Percentiles rank a stretch among this genome's conserved stretches.
Evolutionary conservation across 2,329 filamentous ascomycete species (phyloP).

Genomic region (Aspergillus sp.): DNA sequence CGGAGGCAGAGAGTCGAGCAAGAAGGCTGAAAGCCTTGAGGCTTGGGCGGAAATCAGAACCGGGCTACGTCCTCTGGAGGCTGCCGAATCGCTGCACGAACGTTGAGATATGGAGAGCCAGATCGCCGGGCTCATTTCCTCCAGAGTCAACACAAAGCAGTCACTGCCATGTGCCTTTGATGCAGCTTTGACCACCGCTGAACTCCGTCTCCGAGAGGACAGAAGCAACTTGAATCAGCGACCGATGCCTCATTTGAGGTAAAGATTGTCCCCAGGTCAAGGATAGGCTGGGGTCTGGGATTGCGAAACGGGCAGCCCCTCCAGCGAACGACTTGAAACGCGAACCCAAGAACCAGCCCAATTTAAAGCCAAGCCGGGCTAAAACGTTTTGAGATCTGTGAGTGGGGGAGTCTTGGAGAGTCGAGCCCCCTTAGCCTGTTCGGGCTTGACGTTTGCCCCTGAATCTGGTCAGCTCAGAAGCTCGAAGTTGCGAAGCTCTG

Average conservation of each 20-base stretch:
- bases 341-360: slow-evolving; percentile 1
- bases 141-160: not conserved
- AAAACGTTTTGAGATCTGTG: not conserved
- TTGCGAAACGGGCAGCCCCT: not conserved
- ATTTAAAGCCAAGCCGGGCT: not conserved
- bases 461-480: slow-evolving; percentile 11
- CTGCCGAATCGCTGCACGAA: slow-evolving; percentile 2
- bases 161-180: not conserved
- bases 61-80: not conserved
- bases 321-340: not conserved
- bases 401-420: slow-evolving; percentile 11
- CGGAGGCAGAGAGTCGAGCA: not conserved
- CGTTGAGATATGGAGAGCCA: slow-evolving; percentile 7
- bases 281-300: not conserved
- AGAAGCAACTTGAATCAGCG: not conserved
- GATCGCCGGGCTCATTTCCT: slow-evolving; percentile 3
- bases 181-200: not conserved
- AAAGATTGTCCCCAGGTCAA: not conserved
- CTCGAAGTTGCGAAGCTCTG: not conserved
- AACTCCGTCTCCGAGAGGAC: not conserved
- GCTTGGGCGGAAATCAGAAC: not conserved
- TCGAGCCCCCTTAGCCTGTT: not conserved
- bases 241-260: not conserved
- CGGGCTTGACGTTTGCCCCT: slow-evolving; percentile 12
- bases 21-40: not conserved